Evolutionary conservation across 1,139 yeast genomes (phyloP).

Genomic region (Scheffersomyces titani): DNA sequence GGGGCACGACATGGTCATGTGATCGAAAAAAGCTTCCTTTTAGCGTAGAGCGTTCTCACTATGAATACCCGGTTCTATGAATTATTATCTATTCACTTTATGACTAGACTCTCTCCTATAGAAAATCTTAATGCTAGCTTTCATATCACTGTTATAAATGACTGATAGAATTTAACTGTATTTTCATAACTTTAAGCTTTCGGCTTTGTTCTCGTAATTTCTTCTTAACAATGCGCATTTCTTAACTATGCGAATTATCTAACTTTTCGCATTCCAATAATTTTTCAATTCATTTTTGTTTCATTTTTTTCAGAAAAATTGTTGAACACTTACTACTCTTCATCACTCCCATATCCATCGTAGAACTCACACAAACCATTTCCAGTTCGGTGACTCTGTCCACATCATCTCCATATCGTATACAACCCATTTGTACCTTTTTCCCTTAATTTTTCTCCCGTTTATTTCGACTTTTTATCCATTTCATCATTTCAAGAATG

Average conservation of each 20-base stretch:
- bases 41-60: background rate
- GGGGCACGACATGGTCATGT: background rate
- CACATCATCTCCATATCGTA: background rate
- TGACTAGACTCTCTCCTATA: too few species aligned
- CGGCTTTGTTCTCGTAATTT: background rate
- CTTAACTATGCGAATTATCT: background rate
- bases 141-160: too few species aligned
- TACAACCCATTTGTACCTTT: background rate
- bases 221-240: background rate
- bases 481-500: background rate
- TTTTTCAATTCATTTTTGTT: background rate
- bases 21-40: background rate
- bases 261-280: background rate
- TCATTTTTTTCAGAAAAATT: background rate
- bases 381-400: background rate
- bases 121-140: too few species aligned
- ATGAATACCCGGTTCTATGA: too few species aligned
- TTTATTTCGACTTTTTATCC: background rate
- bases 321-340: background rate
- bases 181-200: too few species aligned
- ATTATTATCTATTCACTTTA: too few species aligned
- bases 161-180: too few species aligned
- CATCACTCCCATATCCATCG: background rate
- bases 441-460: conserved; percentile 6
- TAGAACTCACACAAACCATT: background rate